Evolutionary conservation across 2,329 filamentous ascomycete species (phyloP).

Genomic region (Sporothrix sp.): DNA sequence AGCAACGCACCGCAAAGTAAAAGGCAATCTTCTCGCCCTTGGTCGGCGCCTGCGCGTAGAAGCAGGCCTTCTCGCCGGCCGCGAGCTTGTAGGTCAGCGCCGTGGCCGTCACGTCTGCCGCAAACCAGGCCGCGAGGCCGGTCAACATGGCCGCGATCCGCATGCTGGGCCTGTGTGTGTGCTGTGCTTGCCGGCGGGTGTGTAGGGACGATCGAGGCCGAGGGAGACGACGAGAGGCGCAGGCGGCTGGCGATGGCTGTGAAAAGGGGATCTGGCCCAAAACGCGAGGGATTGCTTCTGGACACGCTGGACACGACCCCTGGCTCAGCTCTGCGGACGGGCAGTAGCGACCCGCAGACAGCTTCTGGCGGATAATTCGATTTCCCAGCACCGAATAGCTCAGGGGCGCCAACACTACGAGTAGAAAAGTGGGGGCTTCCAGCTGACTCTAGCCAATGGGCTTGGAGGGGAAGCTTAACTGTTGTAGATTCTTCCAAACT

Average conservation of each 20-base stretch:
- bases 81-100: slow-evolving; percentile 87
- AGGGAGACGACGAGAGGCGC: not conserved
- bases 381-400: slow-evolving; percentile 5
- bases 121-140: slow-evolving; percentile 61
- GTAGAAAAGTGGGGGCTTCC: too few species aligned
- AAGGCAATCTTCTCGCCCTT: slow-evolving; percentile 86
- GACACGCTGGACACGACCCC: slow-evolving; percentile 15
- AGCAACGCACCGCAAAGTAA: slow-evolving; percentile 77
- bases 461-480: slow-evolving; percentile 2
- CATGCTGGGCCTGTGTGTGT: slow-evolving; percentile 40
- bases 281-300: slow-evolving; percentile 12
- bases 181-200: not conserved
- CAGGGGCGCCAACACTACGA: too few species aligned
- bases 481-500: too few species aligned
- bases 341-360: not conserved
- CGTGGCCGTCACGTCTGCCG: slow-evolving; percentile 68
- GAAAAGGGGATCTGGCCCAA: slow-evolving; percentile 2
- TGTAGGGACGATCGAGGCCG: not conserved
- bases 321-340: not conserved
- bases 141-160: slow-evolving; percentile 51
- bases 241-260: not conserved
- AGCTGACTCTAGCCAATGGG: slow-evolving; percentile 9
- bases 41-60: slow-evolving; percentile 72
- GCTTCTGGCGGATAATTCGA: slow-evolving; percentile 3
- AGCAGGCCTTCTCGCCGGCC: slow-evolving; percentile 92